Conservation (phyloP, 257 asterid species). For the Solanum lycopersicoides region DNA sequence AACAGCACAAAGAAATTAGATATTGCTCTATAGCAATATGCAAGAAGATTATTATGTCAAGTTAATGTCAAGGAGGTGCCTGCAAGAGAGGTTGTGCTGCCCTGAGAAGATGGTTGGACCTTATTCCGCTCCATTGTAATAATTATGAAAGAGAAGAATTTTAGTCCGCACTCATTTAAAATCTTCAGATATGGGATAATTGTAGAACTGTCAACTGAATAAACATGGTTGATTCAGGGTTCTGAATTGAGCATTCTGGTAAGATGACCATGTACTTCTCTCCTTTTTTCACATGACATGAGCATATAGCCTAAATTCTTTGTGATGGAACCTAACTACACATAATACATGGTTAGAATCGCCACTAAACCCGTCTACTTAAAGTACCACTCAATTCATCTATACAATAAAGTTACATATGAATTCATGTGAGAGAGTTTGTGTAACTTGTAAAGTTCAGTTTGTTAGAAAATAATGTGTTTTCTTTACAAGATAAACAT, state of each 20-base stretch:
- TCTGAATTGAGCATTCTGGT: not conserved
- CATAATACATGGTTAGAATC: not conserved
- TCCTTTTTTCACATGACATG: not conserved
- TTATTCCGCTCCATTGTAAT: not conserved
- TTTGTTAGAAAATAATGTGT: not conserved
- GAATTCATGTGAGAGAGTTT: not conserved
- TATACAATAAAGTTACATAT: not conserved
- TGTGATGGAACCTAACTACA: not conserved
- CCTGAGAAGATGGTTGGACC: not conserved
- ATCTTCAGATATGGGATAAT: not conserved
- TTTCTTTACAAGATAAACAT: not conserved
- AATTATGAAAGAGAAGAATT: not conserved
- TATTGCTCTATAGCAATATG: not conserved
- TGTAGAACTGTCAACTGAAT: not conserved
- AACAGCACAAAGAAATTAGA: not conserved
- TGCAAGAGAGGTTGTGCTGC: not conserved
- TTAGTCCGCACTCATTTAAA: not conserved
- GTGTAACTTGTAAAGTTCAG: too few relatives aligned
- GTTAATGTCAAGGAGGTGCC: not conserved
- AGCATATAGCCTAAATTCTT: not conserved
- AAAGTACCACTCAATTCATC: not conserved
- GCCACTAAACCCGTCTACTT: not conserved
- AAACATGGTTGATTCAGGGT: not conserved
- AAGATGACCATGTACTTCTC: not conserved
- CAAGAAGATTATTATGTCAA: not conserved